Percentiles rank a stretch among this genome's conserved stretches.
Evolutionary conservation across 2,329 filamentous ascomycete genomes (phyloP).

Genomic region (Cladophialophora immunda): DNA sequence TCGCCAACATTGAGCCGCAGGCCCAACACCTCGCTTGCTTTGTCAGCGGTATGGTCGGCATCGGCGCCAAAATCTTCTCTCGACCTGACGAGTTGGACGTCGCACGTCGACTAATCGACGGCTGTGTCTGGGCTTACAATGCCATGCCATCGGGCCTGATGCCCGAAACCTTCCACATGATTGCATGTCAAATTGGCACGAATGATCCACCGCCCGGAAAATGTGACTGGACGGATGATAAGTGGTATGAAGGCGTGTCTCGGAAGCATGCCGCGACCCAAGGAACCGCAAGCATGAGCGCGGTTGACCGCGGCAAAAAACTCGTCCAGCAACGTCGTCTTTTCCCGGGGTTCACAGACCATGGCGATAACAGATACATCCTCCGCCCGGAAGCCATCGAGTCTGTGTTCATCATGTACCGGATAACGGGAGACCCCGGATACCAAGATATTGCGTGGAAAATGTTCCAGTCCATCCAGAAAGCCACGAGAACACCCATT

Average conservation of each 20-base stretch:
- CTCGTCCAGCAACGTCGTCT: slow-evolving; percentile 52
- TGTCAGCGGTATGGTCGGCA: slow-evolving; percentile 73
- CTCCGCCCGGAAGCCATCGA: slow-evolving; percentile 70
- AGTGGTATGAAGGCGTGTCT: slow-evolving; percentile 45
- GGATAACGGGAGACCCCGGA: slow-evolving; percentile 63
- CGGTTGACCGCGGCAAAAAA: slow-evolving; percentile 45
- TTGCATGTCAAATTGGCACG: slow-evolving; percentile 52
- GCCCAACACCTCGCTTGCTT: slow-evolving; percentile 75
- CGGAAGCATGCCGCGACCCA: slow-evolving; percentile 34
- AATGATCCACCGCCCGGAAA: slow-evolving; percentile 44
- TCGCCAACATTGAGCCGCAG: slow-evolving; percentile 42
- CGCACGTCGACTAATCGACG: slow-evolving; percentile 67
- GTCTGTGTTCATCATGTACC: slow-evolving; percentile 68
- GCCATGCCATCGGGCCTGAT: slow-evolving; percentile 66
- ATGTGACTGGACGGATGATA: slow-evolving; percentile 52
- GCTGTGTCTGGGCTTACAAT: slow-evolving; percentile 70
- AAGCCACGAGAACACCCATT: slow-evolving; percentile 52
- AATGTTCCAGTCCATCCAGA: slow-evolving; percentile 59
- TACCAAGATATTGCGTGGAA: slow-evolving; percentile 58
- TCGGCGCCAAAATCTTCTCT: slow-evolving; percentile 70
- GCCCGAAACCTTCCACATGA: slow-evolving; percentile 66
- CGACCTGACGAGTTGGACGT: slow-evolving; percentile 63
- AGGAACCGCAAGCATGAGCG: slow-evolving; percentile 23
- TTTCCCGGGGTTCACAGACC: slow-evolving; percentile 63
- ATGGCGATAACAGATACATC: slow-evolving; percentile 68